Base-by-base conservation (phyloP, 2,329 filamentous ascomycete genomes). In the Scleromitrula shiraiana region DNA sequence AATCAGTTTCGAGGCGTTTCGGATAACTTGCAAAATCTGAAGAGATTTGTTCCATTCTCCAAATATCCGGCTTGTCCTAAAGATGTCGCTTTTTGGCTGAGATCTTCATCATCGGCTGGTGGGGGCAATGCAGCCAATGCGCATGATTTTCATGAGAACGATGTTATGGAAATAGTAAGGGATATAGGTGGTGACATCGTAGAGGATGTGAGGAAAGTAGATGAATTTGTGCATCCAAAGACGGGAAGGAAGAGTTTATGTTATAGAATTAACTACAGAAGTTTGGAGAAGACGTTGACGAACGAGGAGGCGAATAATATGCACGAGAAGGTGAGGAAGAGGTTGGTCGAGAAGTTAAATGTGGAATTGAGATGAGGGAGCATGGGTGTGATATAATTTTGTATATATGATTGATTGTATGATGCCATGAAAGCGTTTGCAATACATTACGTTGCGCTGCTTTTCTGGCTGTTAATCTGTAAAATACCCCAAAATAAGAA, bases 101-200 rank as follows among this genome's bases (percentile, higher is more conserved):
- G 66, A 15, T 64, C 70, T 17, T 60, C 67, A 5, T 67, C 61
- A 6, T 69, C 72, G 2, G 67, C 68, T 3, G 74, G 70, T 10
- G 75, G 74, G 23, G 73, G 69, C 45, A 61, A 56, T 4, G 62
- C 56, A 36, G 67, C 60, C 50, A 71, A 66, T 59, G 65, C 57
- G 50, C 62, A 67, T 23, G 68, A 71, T 58, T 88, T 95, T 63
- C 91, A 97, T 65, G 90, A 94, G 65, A 97, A 97, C 68, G 93
- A 98, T 66, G 74, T 97, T 43, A 97, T 97, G 91, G 93, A 97
- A 68, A 77, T 96, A 49, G 86, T 96, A 15, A 82, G 93, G 56
- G 82, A 82, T 57, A 75, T 91, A 39, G 87, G 81, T 8, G 90
- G 89, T 42, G 86, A 95, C 64, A 68, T 82, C 19, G 88, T 93